phyloP scores from a whole-genome alignment of 108 stramenopile genomes.

The Fistulifera pelliculosa region DNA sequence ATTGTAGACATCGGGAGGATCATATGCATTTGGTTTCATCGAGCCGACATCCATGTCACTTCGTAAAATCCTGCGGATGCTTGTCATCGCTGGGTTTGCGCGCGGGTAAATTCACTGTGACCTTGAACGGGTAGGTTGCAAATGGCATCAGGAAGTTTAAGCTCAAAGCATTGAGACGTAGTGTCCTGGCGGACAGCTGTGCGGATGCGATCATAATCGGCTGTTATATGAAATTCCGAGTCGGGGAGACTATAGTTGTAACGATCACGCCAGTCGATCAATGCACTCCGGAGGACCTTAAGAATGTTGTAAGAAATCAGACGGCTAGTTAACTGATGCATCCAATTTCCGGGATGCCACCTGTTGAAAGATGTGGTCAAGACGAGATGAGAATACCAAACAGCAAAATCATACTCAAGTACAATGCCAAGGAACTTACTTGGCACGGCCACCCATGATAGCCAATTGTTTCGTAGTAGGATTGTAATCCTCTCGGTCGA shows the following conservation, averaged over 20 bases:
- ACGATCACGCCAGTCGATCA: slow-evolving; percentile 47
- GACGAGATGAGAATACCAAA: background rate
- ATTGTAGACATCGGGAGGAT: slow-evolving; percentile 50
- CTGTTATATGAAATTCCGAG: slow-evolving; percentile 51
- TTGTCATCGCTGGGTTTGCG: slow-evolving; percentile 42
- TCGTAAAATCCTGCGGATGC: slow-evolving; percentile 34
- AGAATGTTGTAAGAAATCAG: slow-evolving; percentile 47
- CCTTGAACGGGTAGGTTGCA: slow-evolving; percentile 41
- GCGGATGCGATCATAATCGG: slow-evolving; percentile 22
- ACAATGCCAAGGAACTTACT: background rate
- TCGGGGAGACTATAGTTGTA: slow-evolving; percentile 32
- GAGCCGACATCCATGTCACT: slow-evolving; percentile 5
- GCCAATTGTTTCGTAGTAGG: slow-evolving; percentile 35
- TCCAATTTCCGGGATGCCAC: slow-evolving; percentile 53
- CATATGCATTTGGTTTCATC: slow-evolving; percentile 22
- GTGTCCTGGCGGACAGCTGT: slow-evolving; percentile 6
- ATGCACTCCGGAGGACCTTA: slow-evolving; percentile 36
- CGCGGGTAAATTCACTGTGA: slow-evolving; percentile 64
- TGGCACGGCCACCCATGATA: slow-evolving; percentile 18
- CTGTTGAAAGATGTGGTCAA: background rate
- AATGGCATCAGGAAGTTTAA: slow-evolving; percentile 19
- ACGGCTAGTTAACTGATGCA: slow-evolving; percentile 51
- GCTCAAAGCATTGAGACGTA: slow-evolving; percentile 9
- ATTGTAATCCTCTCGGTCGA: slow-evolving; percentile 31
- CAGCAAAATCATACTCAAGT: background rate